phyloP scores from a whole-genome alignment of 192 early-diverging fungal species.

The Coemansia furcata region DNA sequence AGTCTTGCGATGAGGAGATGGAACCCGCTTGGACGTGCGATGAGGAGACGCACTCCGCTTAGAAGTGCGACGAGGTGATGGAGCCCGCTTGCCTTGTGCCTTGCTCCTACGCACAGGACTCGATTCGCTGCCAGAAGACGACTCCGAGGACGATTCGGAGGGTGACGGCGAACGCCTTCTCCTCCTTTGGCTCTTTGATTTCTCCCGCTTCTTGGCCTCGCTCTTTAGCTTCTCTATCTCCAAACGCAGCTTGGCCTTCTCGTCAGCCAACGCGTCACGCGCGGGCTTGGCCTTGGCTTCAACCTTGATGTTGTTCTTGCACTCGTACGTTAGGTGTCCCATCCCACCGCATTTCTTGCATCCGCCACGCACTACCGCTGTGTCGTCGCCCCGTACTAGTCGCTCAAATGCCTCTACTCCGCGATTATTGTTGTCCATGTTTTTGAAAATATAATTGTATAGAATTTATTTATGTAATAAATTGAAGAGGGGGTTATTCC shows the following conservation, averaged over 20 bases:
- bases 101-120: neutral
- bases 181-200: neutral
- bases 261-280: constrained; percentile 33
- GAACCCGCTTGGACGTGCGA: neutral
- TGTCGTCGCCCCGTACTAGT: constrained; percentile 36
- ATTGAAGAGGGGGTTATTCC: too few species aligned
- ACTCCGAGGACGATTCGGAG: neutral
- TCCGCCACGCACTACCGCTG: constrained; percentile 25
- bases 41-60: neutral
- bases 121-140: neutral
- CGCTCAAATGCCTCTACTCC: constrained; percentile 52
- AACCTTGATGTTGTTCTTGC: constrained; percentile 47
- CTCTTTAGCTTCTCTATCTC: constrained; percentile 32
- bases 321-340: constrained; percentile 53
- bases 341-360: constrained; percentile 53
- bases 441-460: neutral
- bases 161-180: constrained; percentile 1
- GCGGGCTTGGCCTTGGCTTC: constrained; percentile 11
- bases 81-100: neutral
- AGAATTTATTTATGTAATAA: too few species aligned
- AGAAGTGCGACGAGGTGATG: neutral
- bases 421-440: constrained; percentile 20
- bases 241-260: constrained; percentile 37
- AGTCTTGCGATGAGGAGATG: neutral
- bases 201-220: constrained; percentile 1